Conservation (phyloP, 768 basidiomycete genomes). For the Amanita thiersii region DNA sequence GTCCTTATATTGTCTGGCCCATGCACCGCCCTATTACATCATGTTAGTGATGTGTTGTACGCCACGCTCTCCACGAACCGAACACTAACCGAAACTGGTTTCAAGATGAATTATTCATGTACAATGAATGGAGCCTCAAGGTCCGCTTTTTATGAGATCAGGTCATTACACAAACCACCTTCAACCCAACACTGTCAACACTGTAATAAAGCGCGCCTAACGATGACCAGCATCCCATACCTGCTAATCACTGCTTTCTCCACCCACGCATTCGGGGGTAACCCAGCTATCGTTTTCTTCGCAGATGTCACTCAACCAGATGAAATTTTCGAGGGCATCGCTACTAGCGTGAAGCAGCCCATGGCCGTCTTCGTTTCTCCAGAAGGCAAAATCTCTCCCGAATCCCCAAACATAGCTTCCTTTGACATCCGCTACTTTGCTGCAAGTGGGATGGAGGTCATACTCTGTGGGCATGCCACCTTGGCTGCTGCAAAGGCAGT, state of each 20-base stretch:
- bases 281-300: background rate
- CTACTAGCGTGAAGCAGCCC: background rate
- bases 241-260: background rate
- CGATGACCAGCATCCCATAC: no score
- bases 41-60: no score
- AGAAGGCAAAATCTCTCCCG: background rate
- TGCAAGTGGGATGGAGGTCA: conserved; percentile 16
- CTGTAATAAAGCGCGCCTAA: no score
- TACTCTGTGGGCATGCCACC: conserved; percentile 33
- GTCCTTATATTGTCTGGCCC: no score
- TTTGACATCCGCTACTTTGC: conserved; percentile 26
- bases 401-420: conserved; percentile 13
- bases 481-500: conserved; percentile 35
- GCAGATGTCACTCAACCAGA: background rate
- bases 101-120: no score
- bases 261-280: background rate
- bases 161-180: no score
- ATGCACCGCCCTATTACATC: no score
- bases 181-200: no score
- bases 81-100: no score
- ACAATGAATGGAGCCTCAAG: no score
- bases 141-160: no score
- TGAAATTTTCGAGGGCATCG: background rate
- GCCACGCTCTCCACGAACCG: no score
- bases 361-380: background rate